phyloP scores from a whole-genome alignment of 495 filamentous ascomycete genomes.

The Saxophila tyrrhenica region DNA sequence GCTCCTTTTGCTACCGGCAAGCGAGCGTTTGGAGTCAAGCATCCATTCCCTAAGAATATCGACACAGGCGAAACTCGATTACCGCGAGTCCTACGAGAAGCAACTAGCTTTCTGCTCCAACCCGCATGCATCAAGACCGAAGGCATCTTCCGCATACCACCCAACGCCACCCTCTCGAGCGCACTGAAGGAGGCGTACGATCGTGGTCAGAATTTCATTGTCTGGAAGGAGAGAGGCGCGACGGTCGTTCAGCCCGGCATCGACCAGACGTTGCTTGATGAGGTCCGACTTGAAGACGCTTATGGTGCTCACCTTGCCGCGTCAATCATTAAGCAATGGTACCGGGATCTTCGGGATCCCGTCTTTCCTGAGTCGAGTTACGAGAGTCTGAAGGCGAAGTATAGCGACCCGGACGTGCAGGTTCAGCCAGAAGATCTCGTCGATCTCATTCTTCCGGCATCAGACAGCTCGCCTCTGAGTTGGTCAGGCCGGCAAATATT shows the following conservation, averaged over 20 bases:
- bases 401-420: constrained; percentile 21
- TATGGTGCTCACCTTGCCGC: constrained; percentile 42
- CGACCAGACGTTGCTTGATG: constrained; percentile 24
- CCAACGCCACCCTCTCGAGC: constrained; percentile 36
- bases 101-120: constrained; percentile 39
- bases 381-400: constrained; percentile 27
- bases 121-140: constrained; percentile 34
- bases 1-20: constrained; percentile 38
- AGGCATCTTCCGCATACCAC: constrained; percentile 42
- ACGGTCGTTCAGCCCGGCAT: constrained; percentile 24
- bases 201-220: constrained; percentile 39
- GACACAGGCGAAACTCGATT: constrained; percentile 31
- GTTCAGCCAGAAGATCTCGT: constrained; percentile 22
- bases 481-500: constrained; percentile 35
- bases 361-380: constrained; percentile 39
- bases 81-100: constrained; percentile 41
- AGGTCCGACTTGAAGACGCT: constrained; percentile 36
- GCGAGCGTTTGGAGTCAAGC: constrained; percentile 33
- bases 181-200: constrained; percentile 44
- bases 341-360: constrained; percentile 41
- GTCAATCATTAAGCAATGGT: constrained; percentile 44
- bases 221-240: constrained; percentile 35
- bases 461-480: constrained; percentile 31
- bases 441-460: constrained; percentile 28
- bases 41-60: constrained; percentile 32